phyloP scores from a whole-genome alignment of 208 protist genomes.

The Angomonas ambiguus region DNA sequence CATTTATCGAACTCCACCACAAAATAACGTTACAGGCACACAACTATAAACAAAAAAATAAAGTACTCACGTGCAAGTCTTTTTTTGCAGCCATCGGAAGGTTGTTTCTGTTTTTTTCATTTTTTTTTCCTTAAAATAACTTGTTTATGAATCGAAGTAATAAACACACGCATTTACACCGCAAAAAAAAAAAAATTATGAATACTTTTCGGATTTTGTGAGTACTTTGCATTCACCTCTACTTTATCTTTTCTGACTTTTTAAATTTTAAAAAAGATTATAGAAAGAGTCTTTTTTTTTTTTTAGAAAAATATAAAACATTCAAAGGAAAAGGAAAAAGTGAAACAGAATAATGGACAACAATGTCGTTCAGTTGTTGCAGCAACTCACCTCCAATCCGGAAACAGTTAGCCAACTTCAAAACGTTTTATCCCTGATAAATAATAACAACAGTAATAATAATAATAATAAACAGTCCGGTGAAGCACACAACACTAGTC shows the following conservation, averaged over 20 bases:
- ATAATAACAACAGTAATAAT: conserved; percentile 5
- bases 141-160: no score
- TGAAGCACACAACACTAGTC: background rate
- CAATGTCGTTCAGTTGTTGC: conserved; percentile 48
- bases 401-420: conserved; percentile 63
- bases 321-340: conserved; percentile 23
- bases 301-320: conserved; percentile 8
- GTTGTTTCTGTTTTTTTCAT: no score
- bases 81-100: no score
- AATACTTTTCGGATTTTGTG: background rate
- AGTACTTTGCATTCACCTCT: background rate
- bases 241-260: conserved; percentile 3
- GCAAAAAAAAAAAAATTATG: background rate
- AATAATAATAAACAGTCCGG: conserved; percentile 2
- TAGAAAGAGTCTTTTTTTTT: conserved; percentile 3
- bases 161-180: no score
- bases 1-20: no score
- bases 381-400: conserved; percentile 60
- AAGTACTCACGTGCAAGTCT: no score
- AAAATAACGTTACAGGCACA: no score
- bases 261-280: background rate
- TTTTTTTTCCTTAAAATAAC: no score
- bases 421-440: conserved; percentile 40
- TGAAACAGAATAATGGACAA: conserved; percentile 37
- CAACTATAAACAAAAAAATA: no score